phyloP scores from a whole-genome alignment of 495 filamentous ascomycete genomes.

The Penicillium coprophilum region DNA sequence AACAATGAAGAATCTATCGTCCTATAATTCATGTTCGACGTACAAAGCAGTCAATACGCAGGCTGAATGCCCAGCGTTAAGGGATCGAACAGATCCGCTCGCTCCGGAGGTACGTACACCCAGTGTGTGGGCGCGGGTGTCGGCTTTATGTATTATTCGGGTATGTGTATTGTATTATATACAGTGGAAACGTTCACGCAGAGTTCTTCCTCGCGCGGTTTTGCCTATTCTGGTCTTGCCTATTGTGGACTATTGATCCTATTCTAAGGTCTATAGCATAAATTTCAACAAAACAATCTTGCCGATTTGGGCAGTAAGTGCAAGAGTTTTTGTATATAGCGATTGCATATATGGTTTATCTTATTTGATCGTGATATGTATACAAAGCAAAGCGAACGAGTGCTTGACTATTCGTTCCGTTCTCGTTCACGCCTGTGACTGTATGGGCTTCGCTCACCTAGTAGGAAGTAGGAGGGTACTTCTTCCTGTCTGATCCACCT shows the following conservation, averaged over 20 bases:
- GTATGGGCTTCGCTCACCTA: slow-evolving; percentile 27
- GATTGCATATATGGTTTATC: background rate
- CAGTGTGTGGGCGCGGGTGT: background rate
- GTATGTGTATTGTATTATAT: background rate
- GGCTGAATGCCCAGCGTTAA: no score
- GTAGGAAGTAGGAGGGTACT: slow-evolving; percentile 30
- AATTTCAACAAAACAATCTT: background rate
- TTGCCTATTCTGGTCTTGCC: background rate
- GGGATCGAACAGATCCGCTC: no score
- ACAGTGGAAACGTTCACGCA: background rate
- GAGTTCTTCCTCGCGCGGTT: background rate
- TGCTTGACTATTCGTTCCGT: slow-evolving; percentile 1
- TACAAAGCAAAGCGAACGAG: slow-evolving; percentile 8
- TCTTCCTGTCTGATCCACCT: slow-evolving; percentile 29
- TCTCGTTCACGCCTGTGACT: slow-evolving; percentile 17
- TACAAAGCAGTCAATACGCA: no score
- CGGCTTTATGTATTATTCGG: slow-evolving; percentile 11
- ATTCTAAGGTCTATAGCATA: background rate
- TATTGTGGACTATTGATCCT: background rate
- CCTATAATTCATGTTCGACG: no score
- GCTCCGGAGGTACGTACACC: background rate
- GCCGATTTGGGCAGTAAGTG: background rate
- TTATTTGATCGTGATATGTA: background rate
- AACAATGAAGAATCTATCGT: no score
- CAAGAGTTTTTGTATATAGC: background rate